phyloP scores from a whole-genome alignment of 2,329 filamentous ascomycete species.

The Biscogniauxia marginata region DNA sequence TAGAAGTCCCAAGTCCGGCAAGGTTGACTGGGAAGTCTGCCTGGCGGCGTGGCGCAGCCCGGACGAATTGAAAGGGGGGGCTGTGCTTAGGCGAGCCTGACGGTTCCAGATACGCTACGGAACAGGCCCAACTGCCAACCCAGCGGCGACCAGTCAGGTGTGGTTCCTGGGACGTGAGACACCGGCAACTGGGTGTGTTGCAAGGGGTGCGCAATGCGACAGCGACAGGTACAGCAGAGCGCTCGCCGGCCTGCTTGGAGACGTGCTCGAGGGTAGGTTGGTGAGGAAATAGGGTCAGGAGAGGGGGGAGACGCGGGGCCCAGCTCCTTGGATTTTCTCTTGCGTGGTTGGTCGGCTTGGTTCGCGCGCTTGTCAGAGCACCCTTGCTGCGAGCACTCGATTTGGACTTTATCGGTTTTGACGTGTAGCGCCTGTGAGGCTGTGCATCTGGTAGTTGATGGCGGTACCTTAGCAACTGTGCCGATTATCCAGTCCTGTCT shows the following conservation, averaged over 20 bases:
- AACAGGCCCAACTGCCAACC: conserved; percentile 9
- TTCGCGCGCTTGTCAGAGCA: neutral
- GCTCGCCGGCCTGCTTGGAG: too few relatives aligned
- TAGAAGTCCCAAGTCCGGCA: conserved; percentile 29
- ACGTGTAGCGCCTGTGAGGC: neutral
- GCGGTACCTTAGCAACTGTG: neutral
- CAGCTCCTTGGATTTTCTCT: conserved; percentile 5
- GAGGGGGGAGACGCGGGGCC: conserved; percentile 14
- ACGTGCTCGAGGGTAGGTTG: neutral
- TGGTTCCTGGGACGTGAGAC: neutral
- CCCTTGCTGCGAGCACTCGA: neutral
- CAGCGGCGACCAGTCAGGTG: conserved; percentile 10
- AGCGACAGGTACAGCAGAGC: too few relatives aligned
- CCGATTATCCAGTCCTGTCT: neutral
- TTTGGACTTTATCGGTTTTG: neutral
- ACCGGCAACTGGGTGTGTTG: too few relatives aligned
- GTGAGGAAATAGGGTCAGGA: conserved; percentile 1
- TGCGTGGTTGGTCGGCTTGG: neutral
- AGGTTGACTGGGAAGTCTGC: conserved; percentile 33
- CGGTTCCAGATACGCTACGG: conserved; percentile 17
- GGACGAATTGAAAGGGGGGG: conserved; percentile 27
- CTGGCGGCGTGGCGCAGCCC: conserved; percentile 32
- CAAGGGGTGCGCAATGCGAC: too few relatives aligned
- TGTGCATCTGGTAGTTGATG: neutral
- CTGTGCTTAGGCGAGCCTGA: conserved; percentile 30